Evolutionary conservation across 2,329 filamentous ascomycete species (phyloP).

Genomic region (Aureobasidium sp.): DNA sequence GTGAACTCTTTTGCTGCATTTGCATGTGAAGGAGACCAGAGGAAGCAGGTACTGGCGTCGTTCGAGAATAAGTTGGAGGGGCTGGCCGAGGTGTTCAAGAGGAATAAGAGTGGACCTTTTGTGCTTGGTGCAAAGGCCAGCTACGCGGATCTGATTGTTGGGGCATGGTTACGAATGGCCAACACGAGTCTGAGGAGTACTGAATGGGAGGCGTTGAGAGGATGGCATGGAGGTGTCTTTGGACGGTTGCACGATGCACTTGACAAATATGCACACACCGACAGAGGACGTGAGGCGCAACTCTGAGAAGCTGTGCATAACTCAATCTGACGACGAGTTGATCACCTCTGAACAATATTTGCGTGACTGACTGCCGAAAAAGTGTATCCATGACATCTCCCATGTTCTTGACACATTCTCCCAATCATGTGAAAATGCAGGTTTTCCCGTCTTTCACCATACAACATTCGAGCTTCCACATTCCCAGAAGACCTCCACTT

Average conservation of each 20-base stretch:
- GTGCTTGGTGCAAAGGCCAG: conserved; percentile 37
- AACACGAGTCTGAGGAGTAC: conserved; percentile 30
- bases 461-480: too few relatives aligned
- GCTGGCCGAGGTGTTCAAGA: conserved; percentile 7
- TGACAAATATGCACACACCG: background rate
- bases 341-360: too few relatives aligned
- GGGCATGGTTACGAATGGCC: conserved; percentile 47
- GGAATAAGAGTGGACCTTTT: conserved; percentile 37
- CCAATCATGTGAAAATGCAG: too few relatives aligned
- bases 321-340: too few relatives aligned
- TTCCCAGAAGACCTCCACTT: too few relatives aligned
- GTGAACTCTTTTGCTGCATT: background rate
- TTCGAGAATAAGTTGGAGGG: background rate
- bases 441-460: too few relatives aligned
- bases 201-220: conserved; percentile 42
- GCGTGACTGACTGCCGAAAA: too few relatives aligned
- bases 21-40: background rate
- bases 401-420: too few relatives aligned
- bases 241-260: conserved; percentile 41
- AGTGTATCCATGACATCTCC: too few relatives aligned
- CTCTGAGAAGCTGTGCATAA: too few relatives aligned
- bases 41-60: background rate
- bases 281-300: background rate
- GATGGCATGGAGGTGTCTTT: conserved; percentile 47
- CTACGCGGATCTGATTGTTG: conserved; percentile 52